A percentile compares a stretch with the other conserved stretches of the same genome.
These are phyloP conservation scores for Ophiostoma tasmaniense DNA, from an alignment of 2,329 filamentous ascomycete species.

Conservation along the genomic window DNA sequence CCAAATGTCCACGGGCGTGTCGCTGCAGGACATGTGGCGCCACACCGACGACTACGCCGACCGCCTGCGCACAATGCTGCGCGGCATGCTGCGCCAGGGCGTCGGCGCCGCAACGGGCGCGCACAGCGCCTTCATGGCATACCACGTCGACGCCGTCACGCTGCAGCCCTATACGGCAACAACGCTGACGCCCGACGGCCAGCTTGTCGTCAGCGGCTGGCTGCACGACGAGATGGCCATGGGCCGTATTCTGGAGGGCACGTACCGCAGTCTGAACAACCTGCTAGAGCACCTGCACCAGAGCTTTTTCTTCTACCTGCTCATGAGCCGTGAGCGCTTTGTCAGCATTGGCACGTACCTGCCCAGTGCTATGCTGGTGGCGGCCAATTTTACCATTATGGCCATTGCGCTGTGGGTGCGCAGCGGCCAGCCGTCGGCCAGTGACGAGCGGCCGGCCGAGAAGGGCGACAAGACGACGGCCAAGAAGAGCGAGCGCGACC, in stretches of 20 bases:
- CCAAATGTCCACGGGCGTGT: constrained; percentile 82
- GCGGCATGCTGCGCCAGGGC: constrained; percentile 87
- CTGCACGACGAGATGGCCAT: constrained; percentile 97
- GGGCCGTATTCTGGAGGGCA: constrained; percentile 78
- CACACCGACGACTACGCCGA: constrained; percentile 78
- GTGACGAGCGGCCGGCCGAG: neutral
- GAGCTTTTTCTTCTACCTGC: constrained; percentile 97
- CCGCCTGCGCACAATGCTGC: constrained; percentile 77
- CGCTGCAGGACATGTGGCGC: constrained; percentile 76
- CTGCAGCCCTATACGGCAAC: constrained; percentile 59
- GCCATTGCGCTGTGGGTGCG: constrained; percentile 90
- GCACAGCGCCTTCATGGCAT: constrained; percentile 93
- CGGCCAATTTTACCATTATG: constrained; percentile 91
- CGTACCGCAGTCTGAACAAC: constrained; percentile 92
- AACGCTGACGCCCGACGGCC: constrained; percentile 35
- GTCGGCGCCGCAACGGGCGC: constrained; percentile 82
- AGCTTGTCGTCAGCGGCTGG: constrained; percentile 56
- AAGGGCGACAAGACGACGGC: constrained; percentile 24
- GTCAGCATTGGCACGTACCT: constrained; percentile 97
- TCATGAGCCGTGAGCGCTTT: constrained; percentile 86
- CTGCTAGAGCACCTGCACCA: constrained; percentile 93
- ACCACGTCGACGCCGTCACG: constrained; percentile 94
- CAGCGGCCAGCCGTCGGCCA: constrained; percentile 53
- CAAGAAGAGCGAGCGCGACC: constrained; percentile 43
- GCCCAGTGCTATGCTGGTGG: constrained; percentile 93